A percentile compares a stretch with the other conserved stretches of the same genome.
Conservation (phyloP, 805 yeast species). For the Kurtzmaniella cleridarum region DNA sequence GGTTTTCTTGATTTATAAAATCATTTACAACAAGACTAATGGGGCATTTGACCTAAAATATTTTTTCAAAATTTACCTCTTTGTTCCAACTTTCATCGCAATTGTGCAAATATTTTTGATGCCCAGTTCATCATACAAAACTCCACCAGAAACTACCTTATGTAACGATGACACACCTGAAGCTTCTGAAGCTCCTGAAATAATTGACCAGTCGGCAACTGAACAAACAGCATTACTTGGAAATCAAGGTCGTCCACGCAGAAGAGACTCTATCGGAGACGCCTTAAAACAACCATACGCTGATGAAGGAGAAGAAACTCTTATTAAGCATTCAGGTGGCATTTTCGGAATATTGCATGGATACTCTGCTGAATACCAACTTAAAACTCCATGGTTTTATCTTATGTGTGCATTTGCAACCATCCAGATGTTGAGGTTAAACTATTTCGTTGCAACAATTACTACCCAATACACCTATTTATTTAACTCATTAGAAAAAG, state of each 20-base stretch:
- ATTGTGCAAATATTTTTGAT: conserved; percentile 40
- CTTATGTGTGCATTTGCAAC: conserved; percentile 47
- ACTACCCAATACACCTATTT: conserved; percentile 49
- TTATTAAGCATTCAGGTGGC: conserved; percentile 35
- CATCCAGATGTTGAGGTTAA: conserved; percentile 51
- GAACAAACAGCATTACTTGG: conserved; percentile 23
- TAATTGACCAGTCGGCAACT: background rate
- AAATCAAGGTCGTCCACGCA: conserved; percentile 7
- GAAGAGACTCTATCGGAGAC: conserved; percentile 53
- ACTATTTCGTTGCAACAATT: conserved; percentile 55
- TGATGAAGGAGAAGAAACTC: conserved; percentile 40
- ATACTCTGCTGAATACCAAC: conserved; percentile 42
- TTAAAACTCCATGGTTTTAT: conserved; percentile 48
- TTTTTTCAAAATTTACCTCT: conserved; percentile 43
- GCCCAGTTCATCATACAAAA: conserved; percentile 47
- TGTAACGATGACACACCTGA: conserved; percentile 17
- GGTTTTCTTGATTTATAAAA: conserved; percentile 44
- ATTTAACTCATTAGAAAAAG: conserved; percentile 31
- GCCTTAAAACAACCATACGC: conserved; percentile 51
- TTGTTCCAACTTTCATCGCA: conserved; percentile 47
- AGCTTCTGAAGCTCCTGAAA: conserved; percentile 5
- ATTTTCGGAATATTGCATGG: conserved; percentile 54
- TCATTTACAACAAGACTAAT: conserved; percentile 28
- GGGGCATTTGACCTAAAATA: conserved; percentile 33
- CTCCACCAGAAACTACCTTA: conserved; percentile 23